Base-by-base conservation (phyloP, 805 yeast species). In the Spathaspora gorwiae region DNA sequence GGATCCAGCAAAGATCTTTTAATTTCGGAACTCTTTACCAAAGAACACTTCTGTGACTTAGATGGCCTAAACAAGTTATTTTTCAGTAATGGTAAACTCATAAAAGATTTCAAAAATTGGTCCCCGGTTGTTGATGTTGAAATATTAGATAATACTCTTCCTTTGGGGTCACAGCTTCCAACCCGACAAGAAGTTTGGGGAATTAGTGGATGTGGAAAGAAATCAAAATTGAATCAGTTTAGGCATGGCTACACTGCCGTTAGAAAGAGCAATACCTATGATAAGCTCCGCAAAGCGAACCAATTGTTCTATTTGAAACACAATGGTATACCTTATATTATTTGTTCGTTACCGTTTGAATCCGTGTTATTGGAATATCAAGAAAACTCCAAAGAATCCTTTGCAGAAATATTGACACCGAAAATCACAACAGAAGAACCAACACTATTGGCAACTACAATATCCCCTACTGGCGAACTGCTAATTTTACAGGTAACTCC, bases 121-220 rank as follows among this genome's bases (percentile, higher is more conserved):
- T 65, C 79, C 0, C 80, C 81, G 0, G 42, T 76, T 1, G 47
- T 71, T 14, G 80, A 76, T 54, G 54, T 70, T 1, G 63, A 58
- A 45, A 54, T 73, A 2, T 57, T 72, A 1, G 66, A 68, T 19
- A 48, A 14, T 12, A 32, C 35, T 43, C 37, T 8, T 47, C 59
- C n/a, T 6, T 13, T 27, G 52, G 63, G 24, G 49, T 47, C 41
- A 15, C 14, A 14, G 24, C 36, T 55, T 35, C 32, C 52, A 32
- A 51, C 60, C 1, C 49, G 53, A 6, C 69, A 73, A 43, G 79
- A 76, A 42, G 46, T 75, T 1, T 76, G 80, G 75, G 65, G 68
- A 1, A 50, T 72, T 8, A 56, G 70, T 1, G 75, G 76, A 2
- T 39, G 52, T 1, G 71, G 69, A 1, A 66, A 61, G 41, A 51